Evolutionary conservation across 2,329 filamentous ascomycete genomes (phyloP).

Genomic region (Penicillium verrucosum): DNA sequence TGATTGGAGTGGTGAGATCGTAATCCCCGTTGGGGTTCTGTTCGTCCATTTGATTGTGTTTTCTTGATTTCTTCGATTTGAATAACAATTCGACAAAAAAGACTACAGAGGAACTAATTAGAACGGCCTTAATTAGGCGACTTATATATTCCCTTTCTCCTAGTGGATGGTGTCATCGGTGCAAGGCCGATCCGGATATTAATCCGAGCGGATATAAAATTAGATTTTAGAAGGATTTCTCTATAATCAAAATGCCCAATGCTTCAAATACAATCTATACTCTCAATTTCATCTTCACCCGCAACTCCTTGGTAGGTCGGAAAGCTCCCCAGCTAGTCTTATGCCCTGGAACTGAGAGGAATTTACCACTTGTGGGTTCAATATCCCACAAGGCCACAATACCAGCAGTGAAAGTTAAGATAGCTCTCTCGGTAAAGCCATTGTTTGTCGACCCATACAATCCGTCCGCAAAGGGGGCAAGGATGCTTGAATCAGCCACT

Average conservation of each 20-base stretch:
- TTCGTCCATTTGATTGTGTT: background rate
- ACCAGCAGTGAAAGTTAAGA: conserved; percentile 51
- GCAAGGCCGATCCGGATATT: conserved; percentile 24
- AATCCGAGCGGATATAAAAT: conserved; percentile 13
- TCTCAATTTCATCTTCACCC: conserved; percentile 52
- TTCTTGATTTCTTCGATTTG: background rate
- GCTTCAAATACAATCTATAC: conserved; percentile 19
- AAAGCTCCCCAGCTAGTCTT: conserved; percentile 50
- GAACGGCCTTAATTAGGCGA: background rate
- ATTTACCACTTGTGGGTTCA: conserved; percentile 43
- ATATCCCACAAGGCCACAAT: conserved; percentile 58
- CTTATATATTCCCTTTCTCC: conserved; percentile 17
- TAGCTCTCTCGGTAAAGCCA: conserved; percentile 50
- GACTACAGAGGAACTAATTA: background rate
- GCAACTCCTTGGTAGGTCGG: conserved; percentile 51
- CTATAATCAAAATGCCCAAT: background rate
- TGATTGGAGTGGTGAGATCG: conserved; percentile 55
- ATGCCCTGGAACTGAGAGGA: conserved; percentile 53
- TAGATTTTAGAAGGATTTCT: background rate
- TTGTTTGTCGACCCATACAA: conserved; percentile 50
- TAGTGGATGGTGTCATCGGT: conserved; percentile 26
- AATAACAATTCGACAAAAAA: background rate
- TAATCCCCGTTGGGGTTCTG: conserved; percentile 49
- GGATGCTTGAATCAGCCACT: conserved; percentile 39
- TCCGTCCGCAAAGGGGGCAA: conserved; percentile 51